Evolutionary conservation across 306 rosid genomes (phyloP).

Genomic region (Lathyrus oleraceus): DNA sequence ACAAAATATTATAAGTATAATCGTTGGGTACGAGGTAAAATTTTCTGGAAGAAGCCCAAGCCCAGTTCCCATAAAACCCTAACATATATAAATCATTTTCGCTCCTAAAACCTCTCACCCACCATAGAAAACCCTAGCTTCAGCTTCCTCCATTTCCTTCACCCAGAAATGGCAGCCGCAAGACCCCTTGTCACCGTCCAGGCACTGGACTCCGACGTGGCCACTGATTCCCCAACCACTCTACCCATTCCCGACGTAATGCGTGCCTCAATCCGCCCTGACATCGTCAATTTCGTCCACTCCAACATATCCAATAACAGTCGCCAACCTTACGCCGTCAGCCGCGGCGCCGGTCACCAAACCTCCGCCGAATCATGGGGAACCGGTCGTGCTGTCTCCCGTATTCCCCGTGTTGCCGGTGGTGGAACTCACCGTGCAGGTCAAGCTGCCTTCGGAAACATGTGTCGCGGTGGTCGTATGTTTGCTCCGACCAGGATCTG

Average conservation of each 20-base stretch:
- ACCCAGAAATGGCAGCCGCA: constrained; percentile 4
- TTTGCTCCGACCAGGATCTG: constrained; percentile 43
- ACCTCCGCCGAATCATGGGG: constrained; percentile 25
- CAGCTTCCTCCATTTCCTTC: background rate
- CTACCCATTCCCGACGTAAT: constrained; percentile 5
- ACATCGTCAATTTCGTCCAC: constrained; percentile 9
- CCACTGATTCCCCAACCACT: background rate
- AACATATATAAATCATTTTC: background rate
- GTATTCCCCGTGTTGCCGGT: constrained; percentile 11
- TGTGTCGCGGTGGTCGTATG: constrained; percentile 21
- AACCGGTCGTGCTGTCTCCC: constrained; percentile 11
- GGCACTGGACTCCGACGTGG: background rate
- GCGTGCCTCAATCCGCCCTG: constrained; percentile 14
- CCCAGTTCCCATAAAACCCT: background rate
- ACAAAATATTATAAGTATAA: no score
- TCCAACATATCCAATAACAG: constrained; percentile 8
- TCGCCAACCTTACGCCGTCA: constrained; percentile 20
- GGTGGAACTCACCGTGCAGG: constrained; percentile 20
- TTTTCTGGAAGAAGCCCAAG: background rate
- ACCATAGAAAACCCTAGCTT: background rate
- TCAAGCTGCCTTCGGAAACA: constrained; percentile 9
- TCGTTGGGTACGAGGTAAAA: no score
- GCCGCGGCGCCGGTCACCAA: background rate
- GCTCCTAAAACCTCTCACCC: background rate
- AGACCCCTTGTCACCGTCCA: constrained; percentile 10